A percentile compares a stretch with the other conserved stretches of the same genome.
These are phyloP conservation scores for Funneliformis geosporum DNA, from an alignment of 192 early-diverging fungal species.

Conservation along the genomic window DNA sequence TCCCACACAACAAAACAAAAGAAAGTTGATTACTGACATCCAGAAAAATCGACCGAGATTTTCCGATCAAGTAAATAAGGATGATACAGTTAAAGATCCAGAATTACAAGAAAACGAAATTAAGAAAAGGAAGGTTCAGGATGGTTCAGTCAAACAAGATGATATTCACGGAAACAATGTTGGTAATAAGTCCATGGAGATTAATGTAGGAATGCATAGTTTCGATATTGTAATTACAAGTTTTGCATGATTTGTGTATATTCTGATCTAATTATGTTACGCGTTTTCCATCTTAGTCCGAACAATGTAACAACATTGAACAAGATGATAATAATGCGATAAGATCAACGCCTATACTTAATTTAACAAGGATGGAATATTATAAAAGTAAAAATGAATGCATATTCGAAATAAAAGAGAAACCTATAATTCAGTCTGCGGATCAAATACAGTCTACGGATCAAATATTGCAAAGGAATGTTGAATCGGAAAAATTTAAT, in stretches of 20 bases:
- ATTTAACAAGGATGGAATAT: not conserved
- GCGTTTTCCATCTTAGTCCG: not conserved
- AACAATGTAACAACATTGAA: not conserved
- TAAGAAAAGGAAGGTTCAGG: not conserved
- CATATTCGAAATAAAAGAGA: not conserved
- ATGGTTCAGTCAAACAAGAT: not conserved
- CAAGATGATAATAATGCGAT: not conserved
- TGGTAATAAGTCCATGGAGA: not conserved
- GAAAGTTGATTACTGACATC: not conserved
- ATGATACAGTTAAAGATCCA: not conserved
- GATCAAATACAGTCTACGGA: not conserved
- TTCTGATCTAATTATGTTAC: not conserved
- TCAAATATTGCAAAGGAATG: not conserved
- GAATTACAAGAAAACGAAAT: not conserved
- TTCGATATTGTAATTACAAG: not conserved
- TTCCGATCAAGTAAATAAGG: not conserved
- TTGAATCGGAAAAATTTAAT: not conserved
- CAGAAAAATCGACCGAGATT: not conserved
- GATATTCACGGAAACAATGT: not conserved
- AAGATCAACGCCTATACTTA: not conserved
- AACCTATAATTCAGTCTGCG: not conserved
- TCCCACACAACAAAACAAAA: not conserved
- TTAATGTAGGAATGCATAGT: not conserved
- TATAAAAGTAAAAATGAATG: not conserved
- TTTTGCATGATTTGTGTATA: not conserved